phyloP scores from a whole-genome alignment of 352 stramenopile species.

The Globisporangium paroecandrum region DNA sequence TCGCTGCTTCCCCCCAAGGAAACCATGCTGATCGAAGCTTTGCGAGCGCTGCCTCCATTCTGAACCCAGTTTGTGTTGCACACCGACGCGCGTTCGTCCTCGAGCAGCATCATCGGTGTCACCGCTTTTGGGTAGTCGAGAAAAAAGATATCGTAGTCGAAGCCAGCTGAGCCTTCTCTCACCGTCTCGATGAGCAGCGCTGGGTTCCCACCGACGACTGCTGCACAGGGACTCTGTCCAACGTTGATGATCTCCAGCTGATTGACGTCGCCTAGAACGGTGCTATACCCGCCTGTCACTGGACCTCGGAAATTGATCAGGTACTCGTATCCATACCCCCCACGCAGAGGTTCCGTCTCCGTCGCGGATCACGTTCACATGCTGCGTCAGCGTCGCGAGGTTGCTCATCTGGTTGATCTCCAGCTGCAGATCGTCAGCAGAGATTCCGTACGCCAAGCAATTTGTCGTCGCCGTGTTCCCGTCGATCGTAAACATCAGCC shows the following conservation, averaged over 20 bases:
- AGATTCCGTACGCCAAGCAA: constrained; percentile 76
- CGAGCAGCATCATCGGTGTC: constrained; percentile 33
- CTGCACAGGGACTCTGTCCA: constrained; percentile 34
- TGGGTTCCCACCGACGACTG: constrained; percentile 41
- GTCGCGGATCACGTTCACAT: constrained; percentile 63
- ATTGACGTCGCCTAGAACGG: constrained; percentile 54
- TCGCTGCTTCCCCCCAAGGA: constrained; percentile 56
- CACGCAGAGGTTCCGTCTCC: constrained; percentile 60
- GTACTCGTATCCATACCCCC: constrained; percentile 83
- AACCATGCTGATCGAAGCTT: constrained; percentile 39
- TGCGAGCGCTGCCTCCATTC: constrained; percentile 39
- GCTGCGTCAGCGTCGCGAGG: constrained; percentile 29
- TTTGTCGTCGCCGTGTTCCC: constrained; percentile 40
- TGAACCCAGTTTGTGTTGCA: constrained; percentile 28
- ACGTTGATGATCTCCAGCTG: constrained; percentile 53
- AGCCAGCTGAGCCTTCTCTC: constrained; percentile 50
- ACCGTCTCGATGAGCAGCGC: constrained; percentile 70
- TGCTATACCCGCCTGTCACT: constrained; percentile 48
- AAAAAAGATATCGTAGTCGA: constrained; percentile 79
- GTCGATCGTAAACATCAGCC: constrained; percentile 59
- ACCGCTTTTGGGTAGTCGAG: constrained; percentile 36
- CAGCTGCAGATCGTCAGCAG: constrained; percentile 47
- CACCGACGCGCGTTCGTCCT: constrained; percentile 23
- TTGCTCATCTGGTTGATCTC: constrained; percentile 63
- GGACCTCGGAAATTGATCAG: constrained; percentile 60